phyloP scores from a whole-genome alignment of 1,139 yeast genomes.

The Yarrowia galli region DNA sequence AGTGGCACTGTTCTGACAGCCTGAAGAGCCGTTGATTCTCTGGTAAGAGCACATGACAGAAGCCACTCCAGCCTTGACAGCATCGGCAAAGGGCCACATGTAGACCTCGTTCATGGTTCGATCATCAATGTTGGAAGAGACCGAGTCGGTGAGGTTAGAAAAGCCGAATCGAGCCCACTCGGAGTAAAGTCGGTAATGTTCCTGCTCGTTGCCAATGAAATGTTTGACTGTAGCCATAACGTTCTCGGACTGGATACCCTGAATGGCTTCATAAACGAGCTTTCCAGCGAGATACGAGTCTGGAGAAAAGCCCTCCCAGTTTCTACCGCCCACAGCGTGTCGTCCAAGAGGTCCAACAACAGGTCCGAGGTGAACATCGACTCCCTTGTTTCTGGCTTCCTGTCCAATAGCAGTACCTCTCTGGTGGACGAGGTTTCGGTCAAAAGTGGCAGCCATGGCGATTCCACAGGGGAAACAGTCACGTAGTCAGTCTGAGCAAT shows the following conservation, averaged over 20 bases:
- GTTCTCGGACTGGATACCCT: constrained; percentile 8
- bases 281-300: constrained; percentile 14
- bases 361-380: not conserved
- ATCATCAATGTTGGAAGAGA: constrained; percentile 7
- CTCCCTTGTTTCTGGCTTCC: constrained; percentile 6
- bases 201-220: constrained; percentile 21
- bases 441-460: constrained; percentile 17
- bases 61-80: not conserved
- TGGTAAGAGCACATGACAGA: constrained; percentile 18
- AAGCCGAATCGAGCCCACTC: not conserved
- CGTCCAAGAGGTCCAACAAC: constrained; percentile 22
- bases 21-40: not conserved
- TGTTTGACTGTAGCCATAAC: constrained; percentile 12
- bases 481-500: not conserved
- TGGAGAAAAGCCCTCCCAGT: constrained; percentile 19
- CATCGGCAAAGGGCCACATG: constrained; percentile 21
- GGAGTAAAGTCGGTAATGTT: not conserved
- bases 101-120: not conserved
- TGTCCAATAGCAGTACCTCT: constrained; percentile 12
- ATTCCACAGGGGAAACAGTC: constrained; percentile 1
- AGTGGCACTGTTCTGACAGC: constrained; percentile 3
- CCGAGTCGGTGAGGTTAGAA: not conserved
- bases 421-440: not conserved
- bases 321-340: constrained; percentile 1
- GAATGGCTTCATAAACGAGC: not conserved